Base-by-base conservation (phyloP, 352 stramenopile genomes). In the Phytopythium sindhum region DNA sequence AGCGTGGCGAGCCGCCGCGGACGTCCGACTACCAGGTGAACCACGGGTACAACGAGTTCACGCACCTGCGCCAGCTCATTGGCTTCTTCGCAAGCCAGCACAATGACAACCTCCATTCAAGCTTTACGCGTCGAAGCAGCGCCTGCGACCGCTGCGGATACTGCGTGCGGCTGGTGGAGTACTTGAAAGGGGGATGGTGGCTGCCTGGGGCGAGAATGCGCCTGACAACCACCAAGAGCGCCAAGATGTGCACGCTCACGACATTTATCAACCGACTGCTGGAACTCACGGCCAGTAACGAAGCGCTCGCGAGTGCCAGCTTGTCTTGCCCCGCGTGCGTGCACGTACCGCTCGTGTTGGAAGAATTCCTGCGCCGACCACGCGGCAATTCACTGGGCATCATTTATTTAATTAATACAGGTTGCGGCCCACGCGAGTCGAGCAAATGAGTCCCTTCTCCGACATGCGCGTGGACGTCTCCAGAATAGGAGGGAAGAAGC, bases 381-480 rank as follows among this genome's bases (percentile, higher is more conserved):
- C 54, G 50, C 23, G 42, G 33, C 23, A 23, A 53, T 26, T 62
- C 59, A 28, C 53, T 70, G 5, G 64, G 64, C 9, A 70, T 70
- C 26, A 62, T 54, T 45, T 57, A 26, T 44, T n/a, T n/a, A n/a
- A n/a, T n/a, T n/a, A n/a, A n/a, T 83, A 87, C 19, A 89, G 64
- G 64, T 81, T 68, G 39, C 79, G 77, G 54, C 88, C 76, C 73
- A 94, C 84, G 51, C 86, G 84, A 26, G 86, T 93, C 26, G 82
- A 91, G 69, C 84, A 89, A 62, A 95, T 81, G 31, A 95, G 72
- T 35, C 84, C 84, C 60, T 85, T 80, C 35, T 93, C 84, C 11
- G 79, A 80, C 72, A 91, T 73, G 47, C 82, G 81, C 60, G 84
- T 84, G 24, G 72, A 72, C 33, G 85, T 89, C 66, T 93, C 80